These are phyloP conservation scores for Stachybotrys chlorohalonatus DNA, from an alignment of 2,329 filamentous ascomycete genomes.

Conservation along the genomic window DNA sequence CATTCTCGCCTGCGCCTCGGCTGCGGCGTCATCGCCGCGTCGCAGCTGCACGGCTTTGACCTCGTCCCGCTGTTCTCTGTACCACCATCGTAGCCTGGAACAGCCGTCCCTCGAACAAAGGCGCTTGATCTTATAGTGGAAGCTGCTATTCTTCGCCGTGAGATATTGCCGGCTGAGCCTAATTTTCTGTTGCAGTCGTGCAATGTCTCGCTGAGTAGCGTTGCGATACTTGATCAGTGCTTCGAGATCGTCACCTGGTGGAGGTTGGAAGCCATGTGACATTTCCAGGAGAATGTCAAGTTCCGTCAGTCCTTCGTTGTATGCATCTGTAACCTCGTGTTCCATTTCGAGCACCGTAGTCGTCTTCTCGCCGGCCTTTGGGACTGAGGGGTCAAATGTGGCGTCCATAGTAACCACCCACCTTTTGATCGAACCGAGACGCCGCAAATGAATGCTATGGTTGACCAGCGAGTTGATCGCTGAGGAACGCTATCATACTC, in stretches of 20 bases:
- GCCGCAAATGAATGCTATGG: too few relatives aligned
- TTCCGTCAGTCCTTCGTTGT: conserved; percentile 8
- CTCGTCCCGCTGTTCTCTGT: conserved; percentile 8
- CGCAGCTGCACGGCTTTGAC: conserved; percentile 5
- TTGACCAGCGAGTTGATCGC: too few relatives aligned
- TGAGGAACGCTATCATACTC: too few relatives aligned
- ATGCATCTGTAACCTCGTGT: conserved; percentile 8
- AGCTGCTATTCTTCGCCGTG: conserved; percentile 8
- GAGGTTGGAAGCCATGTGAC: conserved; percentile 1
- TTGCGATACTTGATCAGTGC: conserved; percentile 4
- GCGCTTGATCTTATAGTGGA: conserved; percentile 10
- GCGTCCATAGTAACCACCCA: neutral
- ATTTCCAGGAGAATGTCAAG: conserved; percentile 8
- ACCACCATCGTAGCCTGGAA: conserved; percentile 9
- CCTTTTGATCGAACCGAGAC: too few relatives aligned
- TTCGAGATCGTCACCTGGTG: conserved; percentile 3
- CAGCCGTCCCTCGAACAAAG: conserved; percentile 8
- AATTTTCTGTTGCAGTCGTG: conserved; percentile 4
- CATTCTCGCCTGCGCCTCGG: conserved; percentile 1
- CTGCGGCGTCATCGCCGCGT: conserved; percentile 3
- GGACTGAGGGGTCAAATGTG: neutral
- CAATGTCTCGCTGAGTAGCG: conserved; percentile 3
- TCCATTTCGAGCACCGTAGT: conserved; percentile 6
- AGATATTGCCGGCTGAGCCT: conserved; percentile 8
- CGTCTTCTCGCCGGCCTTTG: conserved; percentile 3